A percentile compares a stretch with the other conserved stretches of the same genome.
Conservation (phyloP, 2,329 filamentous ascomycete species). For the Reticulascus tulasneorum region DNA sequence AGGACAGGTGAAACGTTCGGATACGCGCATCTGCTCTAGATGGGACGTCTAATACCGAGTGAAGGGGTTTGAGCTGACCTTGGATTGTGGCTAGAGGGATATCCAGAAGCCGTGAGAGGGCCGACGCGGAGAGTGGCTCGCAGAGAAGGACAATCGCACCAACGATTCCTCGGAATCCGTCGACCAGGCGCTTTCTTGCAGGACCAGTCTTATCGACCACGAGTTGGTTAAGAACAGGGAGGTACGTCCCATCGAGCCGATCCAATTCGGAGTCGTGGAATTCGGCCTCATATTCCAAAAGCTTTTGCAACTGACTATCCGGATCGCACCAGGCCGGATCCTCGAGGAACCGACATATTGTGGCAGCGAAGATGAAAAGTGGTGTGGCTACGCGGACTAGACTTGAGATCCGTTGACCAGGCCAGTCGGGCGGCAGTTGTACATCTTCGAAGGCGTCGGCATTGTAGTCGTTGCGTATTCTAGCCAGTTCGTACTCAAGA, state of each 20-base stretch:
- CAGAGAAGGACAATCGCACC: conserved; percentile 2
- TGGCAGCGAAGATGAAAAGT: conserved; percentile 25
- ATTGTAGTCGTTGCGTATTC: background rate
- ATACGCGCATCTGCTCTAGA: background rate
- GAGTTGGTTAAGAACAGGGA: background rate
- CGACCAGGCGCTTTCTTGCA: background rate
- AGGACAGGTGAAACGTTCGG: conserved; percentile 34
- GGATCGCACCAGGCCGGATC: background rate
- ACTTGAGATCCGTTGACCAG: conserved; percentile 2
- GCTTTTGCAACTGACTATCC: too few relatives aligned
- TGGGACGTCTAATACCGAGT: background rate
- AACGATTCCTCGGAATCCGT: background rate
- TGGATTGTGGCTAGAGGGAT: background rate
- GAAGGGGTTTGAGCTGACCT: background rate
- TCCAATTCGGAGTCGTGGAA: too few relatives aligned
- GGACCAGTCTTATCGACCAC: background rate
- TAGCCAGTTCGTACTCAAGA: background rate
- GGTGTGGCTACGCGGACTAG: conserved; percentile 20
- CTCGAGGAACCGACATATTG: conserved; percentile 18
- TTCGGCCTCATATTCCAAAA: too few relatives aligned
- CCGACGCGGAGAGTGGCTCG: background rate
- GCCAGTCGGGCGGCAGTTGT: background rate
- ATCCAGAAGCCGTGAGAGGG: background rate
- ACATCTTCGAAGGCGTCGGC: too few relatives aligned
- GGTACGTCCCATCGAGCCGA: background rate